Percentiles rank a stretch among this genome's conserved stretches.
These are phyloP conservation scores for Cenchrus fungigraminus DNA, from an alignment of 176 grass and related monocot species.

Conservation along the genomic window DNA sequence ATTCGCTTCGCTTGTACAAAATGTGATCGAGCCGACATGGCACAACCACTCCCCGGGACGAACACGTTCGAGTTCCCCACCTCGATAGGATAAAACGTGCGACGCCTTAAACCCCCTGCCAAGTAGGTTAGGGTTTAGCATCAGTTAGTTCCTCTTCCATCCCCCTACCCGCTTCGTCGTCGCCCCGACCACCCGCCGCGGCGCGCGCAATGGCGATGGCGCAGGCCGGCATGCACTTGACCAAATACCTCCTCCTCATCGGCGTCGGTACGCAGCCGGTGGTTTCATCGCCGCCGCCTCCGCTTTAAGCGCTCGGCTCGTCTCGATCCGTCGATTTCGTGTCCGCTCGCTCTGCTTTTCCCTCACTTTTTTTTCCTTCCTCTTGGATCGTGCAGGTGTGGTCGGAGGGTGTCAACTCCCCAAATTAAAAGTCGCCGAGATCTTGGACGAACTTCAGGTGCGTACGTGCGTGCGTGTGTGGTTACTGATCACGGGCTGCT, in stretches of 20 bases:
- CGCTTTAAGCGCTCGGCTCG: no score
- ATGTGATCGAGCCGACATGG: not conserved
- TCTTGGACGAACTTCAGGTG: conserved; percentile 66
- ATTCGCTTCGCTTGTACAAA: not conserved
- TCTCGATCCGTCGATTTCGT: not conserved
- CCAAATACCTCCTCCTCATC: conserved; percentile 43
- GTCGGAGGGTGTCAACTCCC: conserved; percentile 17
- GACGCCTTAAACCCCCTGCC: not conserved
- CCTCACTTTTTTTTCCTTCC: not conserved
- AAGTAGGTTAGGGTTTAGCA: not conserved
- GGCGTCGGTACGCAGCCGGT: conserved; percentile 44
- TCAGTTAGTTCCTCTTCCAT: not conserved
- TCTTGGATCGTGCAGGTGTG: conserved; percentile 25
- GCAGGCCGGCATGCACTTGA: conserved; percentile 55
- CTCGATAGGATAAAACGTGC: not conserved
- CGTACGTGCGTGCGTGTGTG: not conserved
- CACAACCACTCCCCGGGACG: not conserved
- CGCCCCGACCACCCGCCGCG: not conserved
- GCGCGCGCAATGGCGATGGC: conserved; percentile 58
- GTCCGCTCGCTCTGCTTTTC: not conserved
- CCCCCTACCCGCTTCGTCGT: not conserved
- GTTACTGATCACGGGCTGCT: not conserved
- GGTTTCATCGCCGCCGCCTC: not conserved
- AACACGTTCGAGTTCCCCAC: not conserved
- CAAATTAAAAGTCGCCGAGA: conserved; percentile 40